These are phyloP conservation scores for Auricularia sp. DNA, from an alignment of 768 basidiomycete species.

Conservation along the genomic window DNA sequence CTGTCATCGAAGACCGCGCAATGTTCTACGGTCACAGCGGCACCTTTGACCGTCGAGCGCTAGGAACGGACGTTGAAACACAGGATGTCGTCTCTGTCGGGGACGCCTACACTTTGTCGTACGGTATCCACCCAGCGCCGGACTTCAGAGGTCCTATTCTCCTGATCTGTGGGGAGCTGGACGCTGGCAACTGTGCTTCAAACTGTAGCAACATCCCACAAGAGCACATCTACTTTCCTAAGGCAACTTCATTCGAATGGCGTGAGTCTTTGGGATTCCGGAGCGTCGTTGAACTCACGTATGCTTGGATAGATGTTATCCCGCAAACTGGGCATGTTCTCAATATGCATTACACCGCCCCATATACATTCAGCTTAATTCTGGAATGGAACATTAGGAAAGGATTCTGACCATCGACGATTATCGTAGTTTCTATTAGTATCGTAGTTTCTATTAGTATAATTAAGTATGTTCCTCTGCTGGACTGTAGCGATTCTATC, in stretches of 20 bases:
- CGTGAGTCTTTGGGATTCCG: neutral
- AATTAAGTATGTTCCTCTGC: too few relatives aligned
- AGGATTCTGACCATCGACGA: neutral
- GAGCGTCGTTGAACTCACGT: neutral
- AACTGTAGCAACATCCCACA: neutral
- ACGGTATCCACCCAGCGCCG: neutral
- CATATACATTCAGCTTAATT: neutral
- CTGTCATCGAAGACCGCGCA: neutral
- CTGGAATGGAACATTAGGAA: neutral
- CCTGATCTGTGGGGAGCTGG: neutral
- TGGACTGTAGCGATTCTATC: too few relatives aligned
- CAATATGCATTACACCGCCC: neutral
- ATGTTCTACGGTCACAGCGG: neutral
- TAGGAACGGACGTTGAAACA: neutral
- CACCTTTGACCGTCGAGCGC: neutral
- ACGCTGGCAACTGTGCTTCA: neutral
- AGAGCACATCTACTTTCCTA: neutral
- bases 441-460: neutral
- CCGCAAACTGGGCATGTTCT: neutral
- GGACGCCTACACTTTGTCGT: neutral
- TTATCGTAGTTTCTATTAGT: neutral
- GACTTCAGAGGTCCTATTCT: neutral
- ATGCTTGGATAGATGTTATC: neutral
- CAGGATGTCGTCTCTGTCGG: neutral
- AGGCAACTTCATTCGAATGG: neutral